phyloP scores from a whole-genome alignment of 768 basidiomycete species.

The Lenzites betulinus region DNA sequence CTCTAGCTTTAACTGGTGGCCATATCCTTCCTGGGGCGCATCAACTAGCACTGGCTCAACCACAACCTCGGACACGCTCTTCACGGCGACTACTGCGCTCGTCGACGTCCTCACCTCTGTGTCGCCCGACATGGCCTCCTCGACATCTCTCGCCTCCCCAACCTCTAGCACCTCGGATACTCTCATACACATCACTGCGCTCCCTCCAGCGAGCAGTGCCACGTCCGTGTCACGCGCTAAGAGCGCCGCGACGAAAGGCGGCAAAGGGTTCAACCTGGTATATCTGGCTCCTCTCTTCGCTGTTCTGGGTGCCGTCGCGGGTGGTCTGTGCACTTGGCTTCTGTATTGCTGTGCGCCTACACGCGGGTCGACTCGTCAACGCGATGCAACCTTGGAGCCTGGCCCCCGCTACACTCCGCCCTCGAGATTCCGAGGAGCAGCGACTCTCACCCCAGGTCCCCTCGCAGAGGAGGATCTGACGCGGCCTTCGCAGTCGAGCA shows the following conservation, averaged over 20 bases:
- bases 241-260: neutral
- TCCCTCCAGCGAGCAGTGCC: slow-evolving; percentile 28
- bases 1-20: slow-evolving; percentile 37
- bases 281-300: slow-evolving; percentile 35
- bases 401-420: slow-evolving; percentile 33
- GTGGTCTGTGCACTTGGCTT: slow-evolving; percentile 27
- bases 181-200: slow-evolving; percentile 27
- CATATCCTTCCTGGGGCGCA: slow-evolving; percentile 33
- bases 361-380: neutral
- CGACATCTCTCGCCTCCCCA: neutral
- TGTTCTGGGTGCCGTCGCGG: slow-evolving; percentile 27
- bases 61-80: neutral
- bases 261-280: slow-evolving; percentile 25
- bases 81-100: neutral
- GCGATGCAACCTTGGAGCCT: slow-evolving; percentile 21
- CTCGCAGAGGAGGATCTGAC: slow-evolving; percentile 6
- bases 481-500: slow-evolving; percentile 2
- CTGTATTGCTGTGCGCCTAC: slow-evolving; percentile 18
- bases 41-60: neutral
- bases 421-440: neutral
- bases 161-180: slow-evolving; percentile 9
- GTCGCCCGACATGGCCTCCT: neutral
- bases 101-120: neutral
- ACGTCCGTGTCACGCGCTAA: slow-evolving; percentile 7
- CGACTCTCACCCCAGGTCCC: neutral